Evolutionary conservation across 192 early-diverging fungal genomes (phyloP), one percentile per base, ranked within the genome.

Genomic region (Pilobolus umbonatus): DNA sequence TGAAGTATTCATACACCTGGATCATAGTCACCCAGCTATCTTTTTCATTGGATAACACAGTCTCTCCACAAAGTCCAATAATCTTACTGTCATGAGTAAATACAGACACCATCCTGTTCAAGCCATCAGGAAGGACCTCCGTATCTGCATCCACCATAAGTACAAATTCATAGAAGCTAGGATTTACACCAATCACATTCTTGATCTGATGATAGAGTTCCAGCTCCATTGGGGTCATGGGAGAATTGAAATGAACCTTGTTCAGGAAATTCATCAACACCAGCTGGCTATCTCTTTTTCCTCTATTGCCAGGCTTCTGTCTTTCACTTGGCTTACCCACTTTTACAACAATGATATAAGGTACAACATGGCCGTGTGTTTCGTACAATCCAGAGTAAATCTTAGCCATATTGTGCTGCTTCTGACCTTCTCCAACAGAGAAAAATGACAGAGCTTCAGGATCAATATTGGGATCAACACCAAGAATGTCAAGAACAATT

Each of bases 71-170:
- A 15, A 93, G 75, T 25, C 95, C 96, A 68, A 92, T 86, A 31
- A 98, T 87, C 75, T 91, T 90, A 43, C 80, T 76, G 70, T 99
- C 95, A 60, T 92, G 85, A 52, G 86, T 82, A 82, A 95, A 91
- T 17, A 82, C 76, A 15, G 93, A 90, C 8, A 99, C 84, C 77
- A 99, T 80, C 14, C 90, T 82, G 62, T 93, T 90, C 32, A 99
- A 78, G 17, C 93, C 91, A 66, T 97, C 94, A 1, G 85, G 80
- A 71, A 82, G 77, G 31, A 92, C 93, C 43, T 89, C 85, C 0
- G 96, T 98, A 62, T 98, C 96, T 14, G 96, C 94, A 73, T 98
- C 96, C 34, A 98, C 89, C 88, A 95, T 96, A 58, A 98, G 82
- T 29, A 92, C 80, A 75, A 85, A 96, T 79, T 98, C 96, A 74